phyloP scores from a whole-genome alignment of 768 basidiomycete genomes.

The Termitomyces sp. region DNA sequence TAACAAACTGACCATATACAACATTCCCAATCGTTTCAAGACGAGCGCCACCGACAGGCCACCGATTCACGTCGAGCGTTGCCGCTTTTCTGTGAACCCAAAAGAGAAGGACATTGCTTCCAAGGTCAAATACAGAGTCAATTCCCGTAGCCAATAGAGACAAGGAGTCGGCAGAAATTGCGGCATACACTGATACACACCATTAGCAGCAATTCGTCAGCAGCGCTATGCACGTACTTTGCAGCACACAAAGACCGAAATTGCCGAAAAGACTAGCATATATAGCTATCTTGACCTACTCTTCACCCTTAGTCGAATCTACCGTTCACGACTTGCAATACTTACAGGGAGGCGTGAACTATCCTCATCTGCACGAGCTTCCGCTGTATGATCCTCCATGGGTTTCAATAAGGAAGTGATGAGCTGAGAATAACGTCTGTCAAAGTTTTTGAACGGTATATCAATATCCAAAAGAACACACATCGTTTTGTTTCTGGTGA shows the following conservation, averaged over 20 bases:
- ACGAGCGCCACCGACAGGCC: constrained; percentile 90
- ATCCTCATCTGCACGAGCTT: constrained; percentile 69
- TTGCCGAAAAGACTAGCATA: constrained; percentile 82
- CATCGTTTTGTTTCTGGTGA: constrained; percentile 70
- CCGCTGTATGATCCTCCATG: constrained; percentile 83
- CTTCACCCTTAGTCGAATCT: not conserved
- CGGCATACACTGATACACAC: constrained; percentile 73
- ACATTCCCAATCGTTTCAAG: constrained; percentile 89
- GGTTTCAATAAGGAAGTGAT: constrained; percentile 86
- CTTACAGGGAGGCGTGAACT: constrained; percentile 62
- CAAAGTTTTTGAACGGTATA: not conserved
- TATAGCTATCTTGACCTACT: constrained; percentile 82
- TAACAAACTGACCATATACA: constrained; percentile 55
- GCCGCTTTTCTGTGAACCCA: constrained; percentile 72
- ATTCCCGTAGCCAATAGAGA: constrained; percentile 87
- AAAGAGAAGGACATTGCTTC: constrained; percentile 78
- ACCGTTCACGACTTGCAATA: not conserved
- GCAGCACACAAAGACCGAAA: constrained; percentile 62
- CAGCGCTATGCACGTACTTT: constrained; percentile 40
- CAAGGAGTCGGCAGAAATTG: constrained; percentile 76
- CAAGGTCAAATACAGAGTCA: constrained; percentile 83
- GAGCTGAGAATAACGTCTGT: constrained; percentile 41
- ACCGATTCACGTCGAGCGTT: constrained; percentile 73
- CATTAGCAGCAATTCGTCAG: constrained; percentile 1
- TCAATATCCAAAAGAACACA: constrained; percentile 22